Conservation (phyloP, 176 grass and related monocot species). For the Areca catechu region DNA sequence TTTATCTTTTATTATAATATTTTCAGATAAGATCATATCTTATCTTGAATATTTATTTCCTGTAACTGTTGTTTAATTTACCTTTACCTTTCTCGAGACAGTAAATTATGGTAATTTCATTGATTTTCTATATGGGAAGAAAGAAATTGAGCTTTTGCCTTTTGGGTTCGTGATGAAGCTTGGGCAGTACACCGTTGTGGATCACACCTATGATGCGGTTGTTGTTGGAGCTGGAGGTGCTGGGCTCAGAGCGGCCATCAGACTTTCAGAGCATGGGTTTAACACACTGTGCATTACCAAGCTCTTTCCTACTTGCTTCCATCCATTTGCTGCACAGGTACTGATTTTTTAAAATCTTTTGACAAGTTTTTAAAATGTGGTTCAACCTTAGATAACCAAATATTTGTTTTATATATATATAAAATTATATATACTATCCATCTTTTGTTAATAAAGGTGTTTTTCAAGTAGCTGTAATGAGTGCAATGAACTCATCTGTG, state of each 20-base stretch:
- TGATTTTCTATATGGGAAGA: background rate
- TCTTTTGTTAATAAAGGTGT: too few relatives aligned
- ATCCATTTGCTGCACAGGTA: constrained; percentile 88
- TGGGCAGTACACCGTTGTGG: constrained; percentile 73
- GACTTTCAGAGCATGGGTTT: constrained; percentile 88
- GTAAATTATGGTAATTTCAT: background rate
- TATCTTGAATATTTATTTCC: background rate
- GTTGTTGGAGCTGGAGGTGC: too few relatives aligned
- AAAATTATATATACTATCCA: too few relatives aligned
- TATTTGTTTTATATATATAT: too few relatives aligned
- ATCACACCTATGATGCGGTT: constrained; percentile 92
- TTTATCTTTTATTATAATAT: background rate
- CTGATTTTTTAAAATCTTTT: too few relatives aligned
- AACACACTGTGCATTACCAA: constrained; percentile 98
- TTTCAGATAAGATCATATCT: background rate
- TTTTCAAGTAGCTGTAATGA: too few relatives aligned
- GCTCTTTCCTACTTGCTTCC: constrained; percentile 91
- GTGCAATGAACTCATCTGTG: too few relatives aligned
- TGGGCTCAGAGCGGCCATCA: constrained; percentile 83
- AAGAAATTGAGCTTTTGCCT: background rate
- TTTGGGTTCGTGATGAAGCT: constrained; percentile 17
- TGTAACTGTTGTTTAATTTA: background rate
- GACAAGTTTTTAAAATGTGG: too few relatives aligned
- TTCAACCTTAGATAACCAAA: too few relatives aligned
- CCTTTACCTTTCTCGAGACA: background rate